These are phyloP conservation scores for Groenewaldozyma salmanticensis DNA, from an alignment of 805 yeast genomes.

Conservation along the genomic window DNA sequence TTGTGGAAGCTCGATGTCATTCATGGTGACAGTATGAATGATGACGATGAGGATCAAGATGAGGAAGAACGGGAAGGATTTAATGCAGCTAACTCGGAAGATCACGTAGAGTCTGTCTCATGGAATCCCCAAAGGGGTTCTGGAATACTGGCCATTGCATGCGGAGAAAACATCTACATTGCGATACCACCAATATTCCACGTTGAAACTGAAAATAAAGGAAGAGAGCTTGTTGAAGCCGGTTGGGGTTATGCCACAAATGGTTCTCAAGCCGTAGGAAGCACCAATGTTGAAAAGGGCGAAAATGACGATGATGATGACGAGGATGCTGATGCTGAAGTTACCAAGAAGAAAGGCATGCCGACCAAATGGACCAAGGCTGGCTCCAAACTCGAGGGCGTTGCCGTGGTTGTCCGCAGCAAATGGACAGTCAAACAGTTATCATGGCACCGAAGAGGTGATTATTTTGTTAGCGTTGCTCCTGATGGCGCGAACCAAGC, in stretches of 20 bases:
- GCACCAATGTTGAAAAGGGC: constrained; percentile 24
- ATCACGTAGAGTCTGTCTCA: constrained; percentile 67
- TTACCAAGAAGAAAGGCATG: constrained; percentile 23
- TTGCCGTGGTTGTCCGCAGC: constrained; percentile 62
- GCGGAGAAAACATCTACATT: constrained; percentile 70
- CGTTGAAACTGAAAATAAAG: constrained; percentile 71
- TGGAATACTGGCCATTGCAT: constrained; percentile 78
- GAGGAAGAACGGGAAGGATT: constrained; percentile 27
- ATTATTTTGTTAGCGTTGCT: constrained; percentile 92
- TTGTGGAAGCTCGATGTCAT: constrained; percentile 44
- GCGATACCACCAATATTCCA: constrained; percentile 90
- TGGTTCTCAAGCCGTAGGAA: constrained; percentile 20
- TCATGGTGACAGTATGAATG: constrained; percentile 26
- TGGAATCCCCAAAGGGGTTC: constrained; percentile 78
- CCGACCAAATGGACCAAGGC: constrained; percentile 83
- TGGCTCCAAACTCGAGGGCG: constrained; percentile 54
- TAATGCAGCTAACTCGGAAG: constrained; percentile 48
- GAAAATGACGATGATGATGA: constrained; percentile 27
- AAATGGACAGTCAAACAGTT: constrained; percentile 61
- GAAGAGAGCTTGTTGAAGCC: constrained; percentile 68
- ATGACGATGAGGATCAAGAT: constrained; percentile 27
- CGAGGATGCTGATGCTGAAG: constrained; percentile 27
- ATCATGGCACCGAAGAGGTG: constrained; percentile 97
- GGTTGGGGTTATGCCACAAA: constrained; percentile 78
- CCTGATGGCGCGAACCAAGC: constrained; percentile 85